Conservation (phyloP, 768 basidiomycete genomes). For the Boletus pseudo-olivaceus region DNA sequence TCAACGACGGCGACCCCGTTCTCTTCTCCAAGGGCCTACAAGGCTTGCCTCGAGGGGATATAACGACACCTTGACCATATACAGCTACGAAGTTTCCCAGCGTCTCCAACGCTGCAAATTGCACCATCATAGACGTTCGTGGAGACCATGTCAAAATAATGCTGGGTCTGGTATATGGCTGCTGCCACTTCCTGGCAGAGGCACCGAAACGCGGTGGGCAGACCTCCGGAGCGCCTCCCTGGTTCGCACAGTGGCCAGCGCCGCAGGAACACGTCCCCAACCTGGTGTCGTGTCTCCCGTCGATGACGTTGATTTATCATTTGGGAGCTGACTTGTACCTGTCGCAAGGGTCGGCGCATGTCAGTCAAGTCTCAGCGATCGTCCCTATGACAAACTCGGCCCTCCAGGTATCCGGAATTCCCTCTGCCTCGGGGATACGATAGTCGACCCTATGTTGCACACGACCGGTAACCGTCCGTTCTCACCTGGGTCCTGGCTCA, state of each 20-base stretch:
- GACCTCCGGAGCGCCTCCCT: not conserved
- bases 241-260: not conserved
- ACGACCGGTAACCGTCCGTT: not conserved
- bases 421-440: too few species aligned
- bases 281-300: not conserved
- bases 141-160: not conserved
- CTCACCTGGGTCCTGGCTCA: too few species aligned
- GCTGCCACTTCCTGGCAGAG: not conserved
- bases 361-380: not conserved
- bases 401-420: too few species aligned
- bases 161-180: not conserved
- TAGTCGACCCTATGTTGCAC: not conserved
- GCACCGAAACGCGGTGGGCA: not conserved
- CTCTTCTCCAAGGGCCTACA: not conserved
- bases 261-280: not conserved
- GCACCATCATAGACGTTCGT: not conserved
- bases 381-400: not conserved
- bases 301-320: not conserved
- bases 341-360: not conserved
- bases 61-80: not conserved
- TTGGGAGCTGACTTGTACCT: too few species aligned
- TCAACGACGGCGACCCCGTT: not conserved
- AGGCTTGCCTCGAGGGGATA: not conserved
- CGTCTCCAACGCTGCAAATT: not conserved
- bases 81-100: not conserved